A percentile compares a stretch with the other conserved stretches of the same genome.
phyloP scores from a whole-genome alignment of 495 filamentous ascomycete species.

The Staphylotrichum longicolle region DNA sequence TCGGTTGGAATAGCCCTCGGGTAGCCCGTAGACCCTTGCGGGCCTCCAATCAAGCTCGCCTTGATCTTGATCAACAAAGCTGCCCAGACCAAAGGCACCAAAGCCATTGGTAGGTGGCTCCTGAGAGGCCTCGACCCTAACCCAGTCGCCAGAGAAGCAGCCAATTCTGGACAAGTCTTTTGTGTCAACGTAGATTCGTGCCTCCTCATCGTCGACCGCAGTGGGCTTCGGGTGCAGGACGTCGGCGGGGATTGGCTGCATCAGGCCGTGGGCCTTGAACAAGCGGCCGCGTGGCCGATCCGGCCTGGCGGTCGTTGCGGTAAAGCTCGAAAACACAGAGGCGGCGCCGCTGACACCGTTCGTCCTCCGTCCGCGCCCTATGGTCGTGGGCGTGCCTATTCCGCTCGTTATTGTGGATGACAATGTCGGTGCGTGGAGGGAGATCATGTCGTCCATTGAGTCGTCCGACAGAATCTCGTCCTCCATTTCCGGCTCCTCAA shows the following conservation, averaged over 20 bases:
- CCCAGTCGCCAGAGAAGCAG: slow-evolving; percentile 98
- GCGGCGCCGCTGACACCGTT: slow-evolving; percentile 74
- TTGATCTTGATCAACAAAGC: slow-evolving; percentile 46
- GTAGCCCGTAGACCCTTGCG: slow-evolving; percentile 81
- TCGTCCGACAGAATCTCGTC: slow-evolving; percentile 70
- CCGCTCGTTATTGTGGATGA: slow-evolving; percentile 63
- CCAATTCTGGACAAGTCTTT: slow-evolving; percentile 80
- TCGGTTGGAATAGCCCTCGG: slow-evolving; percentile 62
- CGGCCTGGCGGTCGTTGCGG: slow-evolving; percentile 70
- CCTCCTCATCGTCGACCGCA: slow-evolving; percentile 77
- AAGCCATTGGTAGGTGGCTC: slow-evolving; percentile 61
- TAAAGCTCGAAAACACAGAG: slow-evolving; percentile 82
- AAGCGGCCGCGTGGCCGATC: slow-evolving; percentile 55
- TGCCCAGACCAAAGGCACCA: slow-evolving; percentile 55
- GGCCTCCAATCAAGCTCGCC: slow-evolving; percentile 62
- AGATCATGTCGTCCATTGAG: slow-evolving; percentile 78
- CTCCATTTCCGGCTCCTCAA: slow-evolving; percentile 55
- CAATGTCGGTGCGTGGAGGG: slow-evolving; percentile 73
- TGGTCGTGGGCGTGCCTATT: slow-evolving; percentile 71
- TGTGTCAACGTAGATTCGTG: slow-evolving; percentile 83
- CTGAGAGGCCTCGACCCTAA: slow-evolving; percentile 71
- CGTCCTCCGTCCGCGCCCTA: slow-evolving; percentile 53
- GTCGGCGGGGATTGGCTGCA: slow-evolving; percentile 68
- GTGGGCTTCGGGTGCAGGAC: slow-evolving; percentile 79
- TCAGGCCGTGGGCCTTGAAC: slow-evolving; percentile 78